These are phyloP conservation scores for Darksidea phi DNA, from an alignment of 495 filamentous ascomycete genomes.

Conservation along the genomic window DNA sequence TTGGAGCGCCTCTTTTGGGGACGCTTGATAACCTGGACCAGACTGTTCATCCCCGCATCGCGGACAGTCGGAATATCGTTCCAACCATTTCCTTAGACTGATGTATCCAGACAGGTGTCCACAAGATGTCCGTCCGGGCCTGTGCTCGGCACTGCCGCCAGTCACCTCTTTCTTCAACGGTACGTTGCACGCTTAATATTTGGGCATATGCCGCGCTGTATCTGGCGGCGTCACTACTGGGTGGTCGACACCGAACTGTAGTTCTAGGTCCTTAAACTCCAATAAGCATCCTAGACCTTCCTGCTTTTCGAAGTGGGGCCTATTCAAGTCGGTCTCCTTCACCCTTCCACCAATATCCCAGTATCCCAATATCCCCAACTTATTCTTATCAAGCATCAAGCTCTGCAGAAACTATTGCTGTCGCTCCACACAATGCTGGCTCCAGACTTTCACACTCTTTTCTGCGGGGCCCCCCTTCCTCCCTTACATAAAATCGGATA, in stretches of 20 bases:
- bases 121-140: constrained; percentile 10
- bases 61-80: neutral
- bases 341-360: too few relatives aligned
- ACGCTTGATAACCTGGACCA: neutral
- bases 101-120: constrained; percentile 14
- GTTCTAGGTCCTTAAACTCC: too few relatives aligned
- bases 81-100: constrained; percentile 6
- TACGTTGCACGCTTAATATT: constrained; percentile 5
- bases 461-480: neutral
- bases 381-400: neutral
- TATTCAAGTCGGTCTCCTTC: too few relatives aligned
- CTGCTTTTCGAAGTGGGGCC: too few relatives aligned
- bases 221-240: constrained; percentile 1
- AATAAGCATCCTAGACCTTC: too few relatives aligned
- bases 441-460: neutral
- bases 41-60: constrained; percentile 2
- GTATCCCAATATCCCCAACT: neutral
- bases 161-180: neutral
- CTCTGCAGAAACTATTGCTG: neutral
- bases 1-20: constrained; percentile 2
- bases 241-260: neutral
- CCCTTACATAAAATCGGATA: neutral
- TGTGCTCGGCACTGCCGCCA: neutral
- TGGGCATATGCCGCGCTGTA: neutral
- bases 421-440: neutral